Evolutionary conservation across 2,329 filamentous ascomycete species (phyloP).

Genomic region (Fusarium succisae): DNA sequence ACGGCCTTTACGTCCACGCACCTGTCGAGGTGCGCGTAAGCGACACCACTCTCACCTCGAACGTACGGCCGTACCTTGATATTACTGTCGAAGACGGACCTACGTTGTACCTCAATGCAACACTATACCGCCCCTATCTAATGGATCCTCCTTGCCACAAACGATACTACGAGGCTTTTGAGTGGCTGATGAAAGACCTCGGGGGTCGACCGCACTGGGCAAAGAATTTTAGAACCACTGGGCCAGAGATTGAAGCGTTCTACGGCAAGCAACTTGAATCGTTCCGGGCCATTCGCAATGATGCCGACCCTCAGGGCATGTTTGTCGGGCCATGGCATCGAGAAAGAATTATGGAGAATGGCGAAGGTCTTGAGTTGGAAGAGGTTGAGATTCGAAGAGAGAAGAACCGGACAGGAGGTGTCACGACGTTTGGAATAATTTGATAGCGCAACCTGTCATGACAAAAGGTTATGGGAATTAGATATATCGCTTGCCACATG

Average conservation of each 20-base stretch:
- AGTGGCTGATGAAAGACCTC: conserved; percentile 88
- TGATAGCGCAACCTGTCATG: conserved; percentile 18
- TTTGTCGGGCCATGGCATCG: conserved; percentile 93
- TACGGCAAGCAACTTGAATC: conserved; percentile 74
- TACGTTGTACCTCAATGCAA: conserved; percentile 89
- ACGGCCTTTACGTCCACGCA: conserved; percentile 85
- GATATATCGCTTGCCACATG: not conserved
- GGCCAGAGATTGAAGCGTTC: conserved; percentile 69
- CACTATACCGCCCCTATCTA: conserved; percentile 84
- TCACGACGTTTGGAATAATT: conserved; percentile 40
- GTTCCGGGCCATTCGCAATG: conserved; percentile 74
- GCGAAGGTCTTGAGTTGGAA: conserved; percentile 48
- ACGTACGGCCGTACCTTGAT: conserved; percentile 67
- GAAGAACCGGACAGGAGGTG: conserved; percentile 38
- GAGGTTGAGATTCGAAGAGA: conserved; percentile 48
- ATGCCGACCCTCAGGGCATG: conserved; percentile 82
- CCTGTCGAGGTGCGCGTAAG: conserved; percentile 90
- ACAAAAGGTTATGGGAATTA: conserved; percentile 13
- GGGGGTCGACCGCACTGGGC: conserved; percentile 90
- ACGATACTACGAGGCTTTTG: conserved; percentile 89
- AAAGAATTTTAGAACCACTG: conserved; percentile 80
- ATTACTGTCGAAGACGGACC: conserved; percentile 74
- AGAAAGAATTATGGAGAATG: conserved; percentile 65
- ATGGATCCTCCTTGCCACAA: conserved; percentile 78
- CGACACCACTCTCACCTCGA: conserved; percentile 64